Evolutionary conservation across 108 stramenopile species (phyloP).

Genomic region (Conticribra guillardii): DNA sequence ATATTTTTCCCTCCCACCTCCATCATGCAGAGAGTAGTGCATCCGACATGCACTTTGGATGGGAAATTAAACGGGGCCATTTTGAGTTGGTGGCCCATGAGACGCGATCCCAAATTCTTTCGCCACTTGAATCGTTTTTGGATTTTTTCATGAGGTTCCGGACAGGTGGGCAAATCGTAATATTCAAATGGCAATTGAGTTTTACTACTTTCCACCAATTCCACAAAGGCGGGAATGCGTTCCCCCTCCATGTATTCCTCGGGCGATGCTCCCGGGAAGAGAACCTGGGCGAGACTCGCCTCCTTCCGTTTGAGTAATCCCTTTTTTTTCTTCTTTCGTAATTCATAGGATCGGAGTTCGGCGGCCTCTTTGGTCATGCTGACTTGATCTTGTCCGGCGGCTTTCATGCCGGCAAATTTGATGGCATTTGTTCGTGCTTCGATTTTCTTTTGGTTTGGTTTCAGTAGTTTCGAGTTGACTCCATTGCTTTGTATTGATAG

Average conservation of each 20-base stretch:
- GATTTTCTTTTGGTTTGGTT: conserved; percentile 10
- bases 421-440: conserved; percentile 21
- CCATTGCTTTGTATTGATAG: not conserved
- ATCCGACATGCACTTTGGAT: conserved; percentile 51
- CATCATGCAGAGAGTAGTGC: conserved; percentile 64
- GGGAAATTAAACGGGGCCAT: conserved; percentile 72
- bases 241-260: conserved; percentile 62
- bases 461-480: not conserved
- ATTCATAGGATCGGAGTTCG: conserved; percentile 39
- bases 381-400: conserved; percentile 43
- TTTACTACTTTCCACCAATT: conserved; percentile 75
- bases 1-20: conserved; percentile 63
- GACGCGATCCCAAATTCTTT: conserved; percentile 71
- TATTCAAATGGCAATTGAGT: conserved; percentile 95
- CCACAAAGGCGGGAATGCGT: conserved; percentile 70
- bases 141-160: conserved; percentile 45
- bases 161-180: conserved; percentile 92
- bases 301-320: conserved; percentile 69
- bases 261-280: conserved; percentile 83
- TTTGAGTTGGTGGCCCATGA: conserved; percentile 70
- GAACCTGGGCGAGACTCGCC: conserved; percentile 64
- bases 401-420: conserved; percentile 47
- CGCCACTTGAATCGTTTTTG: conserved; percentile 52
- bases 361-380: conserved; percentile 51
- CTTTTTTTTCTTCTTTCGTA: conserved; percentile 64